A percentile compares a stretch with the other conserved stretches of the same genome.
Evolutionary conservation across 2,329 filamentous ascomycete species (phyloP).

Genomic region (Calonectria fujianensis): DNA sequence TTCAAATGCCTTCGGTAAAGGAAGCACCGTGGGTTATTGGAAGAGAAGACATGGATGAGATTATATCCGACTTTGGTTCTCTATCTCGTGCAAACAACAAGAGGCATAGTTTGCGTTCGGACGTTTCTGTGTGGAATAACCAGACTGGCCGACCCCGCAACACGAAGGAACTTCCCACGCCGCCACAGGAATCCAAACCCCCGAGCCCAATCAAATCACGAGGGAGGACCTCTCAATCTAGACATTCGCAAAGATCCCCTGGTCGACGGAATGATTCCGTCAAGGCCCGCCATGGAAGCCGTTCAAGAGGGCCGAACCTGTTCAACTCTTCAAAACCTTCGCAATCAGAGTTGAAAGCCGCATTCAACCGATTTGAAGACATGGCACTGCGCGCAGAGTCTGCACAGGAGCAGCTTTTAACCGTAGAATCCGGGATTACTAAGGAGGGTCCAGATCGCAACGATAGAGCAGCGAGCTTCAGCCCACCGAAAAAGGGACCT

Average conservation of each 20-base stretch:
- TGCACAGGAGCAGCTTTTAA: constrained; percentile 1
- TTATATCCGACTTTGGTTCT: constrained; percentile 29
- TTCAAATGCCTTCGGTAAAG: background rate
- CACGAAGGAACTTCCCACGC: constrained; percentile 33
- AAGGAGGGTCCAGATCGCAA: constrained; percentile 2
- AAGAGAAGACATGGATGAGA: constrained; percentile 26
- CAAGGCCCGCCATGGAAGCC: constrained; percentile 18
- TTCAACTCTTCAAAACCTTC: constrained; percentile 7
- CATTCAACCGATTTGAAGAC: constrained; percentile 23
- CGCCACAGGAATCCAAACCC: constrained; percentile 23
- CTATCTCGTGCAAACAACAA: constrained; percentile 29
- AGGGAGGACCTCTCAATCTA: constrained; percentile 8
- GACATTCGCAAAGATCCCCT: constrained; percentile 19
- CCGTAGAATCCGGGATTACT: background rate
- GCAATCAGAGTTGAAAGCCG: constrained; percentile 7
- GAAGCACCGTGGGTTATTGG: constrained; percentile 8
- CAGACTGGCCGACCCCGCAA: constrained; percentile 39
- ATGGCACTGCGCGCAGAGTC: constrained; percentile 22
- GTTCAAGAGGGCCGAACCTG: background rate
- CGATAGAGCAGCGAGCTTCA: constrained; percentile 3
- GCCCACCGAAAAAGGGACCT: background rate
- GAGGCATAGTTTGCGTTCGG: constrained; percentile 47
- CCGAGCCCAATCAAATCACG: background rate
- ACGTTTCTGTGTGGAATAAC: constrained; percentile 50
- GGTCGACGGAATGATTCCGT: constrained; percentile 12